Percentiles rank a stretch among this genome's conserved stretches.
phyloP scores from a whole-genome alignment of 2,329 filamentous ascomycete genomes.

The Colletotrichum eremochloae region DNA sequence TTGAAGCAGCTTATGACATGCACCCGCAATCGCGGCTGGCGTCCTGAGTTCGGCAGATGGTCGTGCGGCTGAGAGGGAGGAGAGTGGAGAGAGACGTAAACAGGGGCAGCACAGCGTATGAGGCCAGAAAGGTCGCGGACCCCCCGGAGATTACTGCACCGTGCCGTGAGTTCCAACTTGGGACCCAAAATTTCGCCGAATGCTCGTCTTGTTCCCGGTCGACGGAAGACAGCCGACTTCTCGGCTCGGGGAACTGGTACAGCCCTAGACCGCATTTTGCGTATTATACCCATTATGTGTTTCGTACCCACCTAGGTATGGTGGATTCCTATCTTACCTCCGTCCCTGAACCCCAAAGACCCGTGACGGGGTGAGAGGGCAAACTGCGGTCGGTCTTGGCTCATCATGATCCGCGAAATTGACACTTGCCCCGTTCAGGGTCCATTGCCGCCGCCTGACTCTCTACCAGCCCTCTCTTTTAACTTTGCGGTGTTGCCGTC shows the following conservation, averaged over 20 bases:
- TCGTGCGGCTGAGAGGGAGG: background rate
- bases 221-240: background rate
- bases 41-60: constrained; percentile 1
- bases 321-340: background rate
- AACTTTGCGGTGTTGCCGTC: constrained; percentile 15
- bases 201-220: background rate
- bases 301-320: constrained; percentile 3
- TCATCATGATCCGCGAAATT: constrained; percentile 25
- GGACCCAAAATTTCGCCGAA: constrained; percentile 8
- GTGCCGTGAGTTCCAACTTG: constrained; percentile 15
- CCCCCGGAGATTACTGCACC: constrained; percentile 21
- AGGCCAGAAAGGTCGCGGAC: constrained; percentile 1
- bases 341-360: constrained; percentile 14
- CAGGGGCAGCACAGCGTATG: background rate
- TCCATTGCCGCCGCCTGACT: constrained; percentile 34
- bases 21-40: constrained; percentile 13
- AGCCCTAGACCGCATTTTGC: background rate
- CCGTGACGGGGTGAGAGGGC: constrained; percentile 6
- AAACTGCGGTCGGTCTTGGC: background rate
- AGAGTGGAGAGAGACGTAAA: background rate
- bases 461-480: constrained; percentile 23
- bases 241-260: constrained; percentile 13
- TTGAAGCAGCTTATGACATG: background rate
- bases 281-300: background rate
- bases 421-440: constrained; percentile 30